Conservation (phyloP, 2,329 filamentous ascomycete species). For the Drechslerella dactyloides region DNA sequence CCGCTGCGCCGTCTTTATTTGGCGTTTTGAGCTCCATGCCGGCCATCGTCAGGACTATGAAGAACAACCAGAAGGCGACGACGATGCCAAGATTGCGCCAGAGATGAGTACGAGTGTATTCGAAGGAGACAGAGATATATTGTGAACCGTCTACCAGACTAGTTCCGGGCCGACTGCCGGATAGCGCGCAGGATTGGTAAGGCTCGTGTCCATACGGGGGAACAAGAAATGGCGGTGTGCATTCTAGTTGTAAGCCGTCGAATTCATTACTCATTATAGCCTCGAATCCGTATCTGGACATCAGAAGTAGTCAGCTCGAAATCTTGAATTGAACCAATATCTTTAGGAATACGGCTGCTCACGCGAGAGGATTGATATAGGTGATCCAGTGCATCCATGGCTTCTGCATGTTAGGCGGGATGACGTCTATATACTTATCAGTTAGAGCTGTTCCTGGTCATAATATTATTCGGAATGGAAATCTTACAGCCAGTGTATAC, state of each 20-base stretch:
- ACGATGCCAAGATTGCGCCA: slow-evolving; percentile 89
- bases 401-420: slow-evolving; percentile 76
- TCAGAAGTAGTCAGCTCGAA: too few relatives aligned
- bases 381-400: slow-evolving; percentile 82
- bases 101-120: slow-evolving; percentile 70
- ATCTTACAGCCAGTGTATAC: slow-evolving; percentile 72
- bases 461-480: slow-evolving; percentile 67
- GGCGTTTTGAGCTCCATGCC: slow-evolving; percentile 67
- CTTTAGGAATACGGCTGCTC: too few relatives aligned
- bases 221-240: slow-evolving; percentile 71
- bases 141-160: slow-evolving; percentile 68
- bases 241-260: slow-evolving; percentile 70
- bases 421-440: slow-evolving; percentile 63
- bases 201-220: slow-evolving; percentile 72
- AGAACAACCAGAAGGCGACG: slow-evolving; percentile 73
- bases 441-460: slow-evolving; percentile 64
- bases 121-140: slow-evolving; percentile 74
- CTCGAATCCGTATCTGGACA: slow-evolving; percentile 73
- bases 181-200: slow-evolving; percentile 80
- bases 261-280: slow-evolving; percentile 90
- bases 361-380: slow-evolving; percentile 73
- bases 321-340: too few relatives aligned
- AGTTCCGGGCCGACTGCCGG: slow-evolving; percentile 73
- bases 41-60: slow-evolving; percentile 75
- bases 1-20: slow-evolving; percentile 66